Evolutionary conservation across 441 rosid genomes (phyloP), one percentile per base, ranked within the genome.

Genomic region (Iberis amara): DNA sequence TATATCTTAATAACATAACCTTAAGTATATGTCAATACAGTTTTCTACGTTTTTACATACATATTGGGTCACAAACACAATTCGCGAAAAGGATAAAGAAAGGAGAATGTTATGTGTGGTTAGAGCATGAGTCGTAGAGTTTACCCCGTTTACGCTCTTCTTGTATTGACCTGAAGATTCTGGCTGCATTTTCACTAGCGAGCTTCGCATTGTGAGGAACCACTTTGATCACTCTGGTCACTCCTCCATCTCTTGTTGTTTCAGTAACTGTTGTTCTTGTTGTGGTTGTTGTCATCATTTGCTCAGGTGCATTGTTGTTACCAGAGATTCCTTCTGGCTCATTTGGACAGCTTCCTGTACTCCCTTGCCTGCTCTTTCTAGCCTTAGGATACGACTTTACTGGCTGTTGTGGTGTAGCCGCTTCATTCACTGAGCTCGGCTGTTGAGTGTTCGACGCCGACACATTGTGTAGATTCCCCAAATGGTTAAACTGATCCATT

Each of bases 151-250:
- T 75, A 71, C 96, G 76, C 68, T 81, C 95, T 65, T 79, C 78
- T 65, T 88, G 96, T 75, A 91, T 85, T 2, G 89, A 85, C 57
- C 52, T 80, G 73, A 91, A 83, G 58, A 91, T 91, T 13, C 98
- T 77, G 10, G 87, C 94, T 2, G 73, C 96, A 1, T 94, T 85
- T 59, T 75, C 95, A 4, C 82, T 78, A 4, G 98, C 96, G 0
- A 80, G 73, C 62, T 79, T 80, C 0, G 75, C 71, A 44, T 85
- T 86, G 71, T 82, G 94, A 33, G 96, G 98, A 39, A 87, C 89
- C 50, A 88, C 98, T 57, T 66, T 80, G 52, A 91, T 91, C 70
- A 80, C 96, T 53, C 72, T 67, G 11, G 94, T 89, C 47, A 77
- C 86, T 42, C 79, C 96, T 45, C 84, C 86, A 65, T 77, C 95